Percentiles rank a stretch among this genome's conserved stretches.
These are phyloP conservation scores for Cystobasidium tubakii DNA, from an alignment of 768 basidiomycete species.

Conservation along the genomic window DNA sequence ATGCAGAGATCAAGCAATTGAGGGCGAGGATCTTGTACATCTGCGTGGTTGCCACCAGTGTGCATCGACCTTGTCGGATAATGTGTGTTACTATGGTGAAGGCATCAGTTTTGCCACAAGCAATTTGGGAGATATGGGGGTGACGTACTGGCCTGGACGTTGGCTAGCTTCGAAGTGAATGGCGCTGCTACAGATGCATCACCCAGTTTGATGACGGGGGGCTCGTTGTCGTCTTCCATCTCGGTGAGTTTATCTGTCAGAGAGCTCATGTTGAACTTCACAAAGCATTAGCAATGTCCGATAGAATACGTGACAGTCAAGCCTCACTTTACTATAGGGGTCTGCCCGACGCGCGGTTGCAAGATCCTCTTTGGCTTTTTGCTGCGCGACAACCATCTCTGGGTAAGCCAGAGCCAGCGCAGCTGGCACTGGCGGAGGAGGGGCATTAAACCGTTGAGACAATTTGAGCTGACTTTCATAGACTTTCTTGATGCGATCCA, in stretches of 20 bases:
- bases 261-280: slow-evolving; percentile 66
- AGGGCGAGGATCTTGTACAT: slow-evolving; percentile 99
- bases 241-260: slow-evolving; percentile 82
- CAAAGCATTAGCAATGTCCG: slow-evolving; percentile 37
- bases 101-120: neutral
- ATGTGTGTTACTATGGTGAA: slow-evolving; percentile 75
- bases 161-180: slow-evolving; percentile 96
- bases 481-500: slow-evolving; percentile 89
- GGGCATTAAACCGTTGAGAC: slow-evolving; percentile 79
- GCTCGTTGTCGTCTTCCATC: slow-evolving; percentile 85
- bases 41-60: slow-evolving; percentile 94
- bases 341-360: slow-evolving; percentile 13
- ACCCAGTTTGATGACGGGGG: slow-evolving; percentile 98
- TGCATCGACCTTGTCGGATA: slow-evolving; percentile 96
- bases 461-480: slow-evolving; percentile 93
- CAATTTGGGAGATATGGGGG: neutral
- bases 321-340: slow-evolving; percentile 17
- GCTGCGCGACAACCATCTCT: slow-evolving; percentile 81
- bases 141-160: slow-evolving; percentile 84
- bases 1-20: slow-evolving; percentile 98
- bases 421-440: slow-evolving; percentile 85
- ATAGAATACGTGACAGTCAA: neutral
- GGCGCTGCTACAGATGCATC: slow-evolving; percentile 98
- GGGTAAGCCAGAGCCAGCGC: slow-evolving; percentile 82
- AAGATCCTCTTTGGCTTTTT: slow-evolving; percentile 65